phyloP scores from a whole-genome alignment of 257 asterid genomes.

The Dorcoceras hygrometricum region DNA sequence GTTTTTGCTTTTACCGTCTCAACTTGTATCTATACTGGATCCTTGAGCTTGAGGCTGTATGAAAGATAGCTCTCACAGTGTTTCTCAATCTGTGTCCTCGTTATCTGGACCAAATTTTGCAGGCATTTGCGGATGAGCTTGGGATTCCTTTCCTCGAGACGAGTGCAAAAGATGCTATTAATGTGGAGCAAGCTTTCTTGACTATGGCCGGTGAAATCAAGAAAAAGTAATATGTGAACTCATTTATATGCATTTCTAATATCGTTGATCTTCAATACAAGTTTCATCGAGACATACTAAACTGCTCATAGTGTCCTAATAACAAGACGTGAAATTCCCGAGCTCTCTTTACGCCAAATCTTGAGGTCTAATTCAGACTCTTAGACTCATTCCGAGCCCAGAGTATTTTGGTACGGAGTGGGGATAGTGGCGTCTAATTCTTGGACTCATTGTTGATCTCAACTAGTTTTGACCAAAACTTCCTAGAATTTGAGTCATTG shows the following conservation, averaged over 20 bases:
- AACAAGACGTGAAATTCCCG: neutral
- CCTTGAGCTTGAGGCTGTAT: neutral
- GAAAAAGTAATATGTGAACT: constrained; percentile 57
- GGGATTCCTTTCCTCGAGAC: constrained; percentile 99
- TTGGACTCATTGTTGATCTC: neutral
- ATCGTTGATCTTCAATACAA: neutral
- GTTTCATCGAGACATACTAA: neutral
- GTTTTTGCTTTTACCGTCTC: neutral
- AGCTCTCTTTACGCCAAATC: neutral
- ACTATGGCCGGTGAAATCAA: constrained; percentile 95
- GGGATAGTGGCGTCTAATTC: neutral
- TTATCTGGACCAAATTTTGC: constrained; percentile 26
- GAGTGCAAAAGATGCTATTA: constrained; percentile 88
- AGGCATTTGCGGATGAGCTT: constrained; percentile 95
- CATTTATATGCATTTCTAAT: constrained; percentile 17
- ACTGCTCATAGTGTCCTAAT: too few relatives aligned
- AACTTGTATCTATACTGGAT: neutral
- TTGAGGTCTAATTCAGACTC: too few relatives aligned
- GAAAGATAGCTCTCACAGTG: neutral
- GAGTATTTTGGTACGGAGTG: too few relatives aligned
- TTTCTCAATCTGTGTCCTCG: constrained; percentile 4
- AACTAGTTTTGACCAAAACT: too few relatives aligned
- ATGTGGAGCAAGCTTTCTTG: constrained; percentile 98
- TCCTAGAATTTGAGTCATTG: too few relatives aligned
- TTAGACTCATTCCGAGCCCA: too few relatives aligned